Conservation (phyloP, 768 basidiomycete genomes). For the Tricholoma furcatifolium region DNA sequence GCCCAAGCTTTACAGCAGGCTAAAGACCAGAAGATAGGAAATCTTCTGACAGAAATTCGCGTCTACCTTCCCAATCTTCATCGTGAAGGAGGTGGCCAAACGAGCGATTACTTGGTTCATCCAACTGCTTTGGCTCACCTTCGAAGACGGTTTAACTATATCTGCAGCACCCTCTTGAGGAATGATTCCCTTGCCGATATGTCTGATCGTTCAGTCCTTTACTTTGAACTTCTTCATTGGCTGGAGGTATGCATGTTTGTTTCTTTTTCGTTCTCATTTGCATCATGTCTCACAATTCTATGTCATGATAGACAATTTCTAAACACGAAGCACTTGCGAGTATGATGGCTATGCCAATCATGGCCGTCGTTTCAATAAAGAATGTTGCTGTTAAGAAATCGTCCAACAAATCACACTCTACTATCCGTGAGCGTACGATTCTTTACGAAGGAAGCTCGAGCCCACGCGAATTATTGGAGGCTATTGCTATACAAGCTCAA, state of each 20-base stretch:
- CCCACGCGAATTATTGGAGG: constrained; percentile 89
- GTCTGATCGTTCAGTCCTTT: constrained; percentile 82
- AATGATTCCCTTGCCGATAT: constrained; percentile 95
- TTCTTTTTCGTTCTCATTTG: background rate
- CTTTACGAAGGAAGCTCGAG: constrained; percentile 90
- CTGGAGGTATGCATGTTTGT: constrained; percentile 64
- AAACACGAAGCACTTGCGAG: constrained; percentile 90
- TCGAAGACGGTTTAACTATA: constrained; percentile 84
- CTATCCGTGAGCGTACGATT: constrained; percentile 77
- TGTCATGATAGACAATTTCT: constrained; percentile 70
- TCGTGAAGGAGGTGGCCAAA: constrained; percentile 69
- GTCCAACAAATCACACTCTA: constrained; percentile 38
- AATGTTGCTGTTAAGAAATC: constrained; percentile 56
- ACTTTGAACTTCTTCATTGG: constrained; percentile 91
- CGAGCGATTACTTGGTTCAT: constrained; percentile 91
- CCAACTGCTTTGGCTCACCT: constrained; percentile 92
- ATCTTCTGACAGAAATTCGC: constrained; percentile 69
- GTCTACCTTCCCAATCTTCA: constrained; percentile 81
- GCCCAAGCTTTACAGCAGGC: constrained; percentile 69
- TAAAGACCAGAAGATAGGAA: constrained; percentile 74
- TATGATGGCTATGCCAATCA: constrained; percentile 97
- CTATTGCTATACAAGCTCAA: constrained; percentile 88
- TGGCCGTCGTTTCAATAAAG: constrained; percentile 76
- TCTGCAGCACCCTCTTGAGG: constrained; percentile 80
- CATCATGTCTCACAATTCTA: constrained; percentile 6